Evolutionary conservation across 352 stramenopile species (phyloP).

Genomic region (Phytophthora melonis): DNA sequence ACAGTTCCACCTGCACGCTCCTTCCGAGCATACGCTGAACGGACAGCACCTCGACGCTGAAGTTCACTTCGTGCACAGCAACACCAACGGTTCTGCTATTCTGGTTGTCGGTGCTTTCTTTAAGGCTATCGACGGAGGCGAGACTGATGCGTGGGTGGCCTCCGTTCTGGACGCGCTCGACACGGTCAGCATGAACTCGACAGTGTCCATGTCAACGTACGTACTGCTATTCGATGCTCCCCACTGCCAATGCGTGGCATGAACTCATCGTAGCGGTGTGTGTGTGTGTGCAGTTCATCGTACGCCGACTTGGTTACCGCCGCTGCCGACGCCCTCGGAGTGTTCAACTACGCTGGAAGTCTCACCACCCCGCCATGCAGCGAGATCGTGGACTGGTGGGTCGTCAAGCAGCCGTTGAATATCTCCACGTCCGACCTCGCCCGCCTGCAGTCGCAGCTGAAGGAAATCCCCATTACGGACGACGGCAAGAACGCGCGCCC

Average conservation of each 20-base stretch:
- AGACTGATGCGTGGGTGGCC: constrained; percentile 37
- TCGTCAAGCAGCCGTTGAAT: constrained; percentile 35
- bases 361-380: constrained; percentile 44
- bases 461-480: constrained; percentile 34
- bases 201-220: constrained; percentile 31
- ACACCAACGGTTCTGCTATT: constrained; percentile 35
- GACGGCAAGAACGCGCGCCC: constrained; percentile 41
- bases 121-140: constrained; percentile 13
- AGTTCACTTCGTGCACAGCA: constrained; percentile 59
- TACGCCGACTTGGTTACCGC: constrained; percentile 61
- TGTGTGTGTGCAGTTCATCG: constrained; percentile 15
- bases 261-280: neutral
- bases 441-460: constrained; percentile 37
- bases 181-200: constrained; percentile 32
- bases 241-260: no score
- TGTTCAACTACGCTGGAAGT: constrained; percentile 48
- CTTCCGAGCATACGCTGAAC: constrained; percentile 57
- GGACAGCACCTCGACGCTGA: constrained; percentile 46
- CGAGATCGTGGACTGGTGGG: constrained; percentile 51
- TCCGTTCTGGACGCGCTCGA: constrained; percentile 39
- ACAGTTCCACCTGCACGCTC: constrained; percentile 54
- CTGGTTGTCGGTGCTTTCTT: constrained; percentile 50
- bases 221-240: neutral
- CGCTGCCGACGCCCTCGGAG: constrained; percentile 37
- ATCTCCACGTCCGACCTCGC: constrained; percentile 34